Base-by-base conservation (phyloP, 345 rosid genomes). In the Citrus hindsii region DNA sequence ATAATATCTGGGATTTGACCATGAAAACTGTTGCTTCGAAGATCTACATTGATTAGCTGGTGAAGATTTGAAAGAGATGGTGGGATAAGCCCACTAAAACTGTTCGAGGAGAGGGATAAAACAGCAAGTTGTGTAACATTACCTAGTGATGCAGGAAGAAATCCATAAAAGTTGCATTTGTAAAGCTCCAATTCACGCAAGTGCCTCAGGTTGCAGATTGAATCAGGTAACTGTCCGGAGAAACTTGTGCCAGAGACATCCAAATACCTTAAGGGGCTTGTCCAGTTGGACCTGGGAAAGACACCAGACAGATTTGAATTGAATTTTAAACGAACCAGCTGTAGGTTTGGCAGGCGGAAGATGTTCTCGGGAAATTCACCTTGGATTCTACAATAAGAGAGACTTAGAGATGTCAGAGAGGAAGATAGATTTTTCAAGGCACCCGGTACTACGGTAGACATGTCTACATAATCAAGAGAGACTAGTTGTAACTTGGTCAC, bases 1-100 rank as follows among this genome's bases (percentile, higher is more conserved):
- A 10, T 32, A 24, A 76, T 60, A 1, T 77, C 67, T 4, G 83
- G 87, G 28, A 82, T 30, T 8, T 33, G 24, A 58, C 89, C 87
- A 6, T 3, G 46, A 7, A 88, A 61, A 42, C 46, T 67, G 51
- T 76, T 80, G 0, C 3, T 0, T 0, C 2, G 2, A 6, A 75
- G 22, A 18, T 19, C 22, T 27, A 68, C 33, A 0, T 5, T 0
- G 2, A 0, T 16, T 25, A 21, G 82, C 4, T 61, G 33, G 5
- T 46, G 5, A 5, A 74, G 46, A 7, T 79, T 76, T 5, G 73
- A 67, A n/a, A 78, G 18, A 3, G 71, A 67, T 5, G 64, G 67
- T 9, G 82, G 86, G 21, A 83, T 33, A 4, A 13, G 37, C 51
- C 88, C 87, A 13, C 1, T 71, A 46, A 84, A 71, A 22, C 37